Percentiles rank a stretch among this genome's conserved stretches.
These are phyloP conservation scores for Lignosus rhinocerotis DNA, from an alignment of 1,284 basidiomycete genomes.

Conservation along the genomic window DNA sequence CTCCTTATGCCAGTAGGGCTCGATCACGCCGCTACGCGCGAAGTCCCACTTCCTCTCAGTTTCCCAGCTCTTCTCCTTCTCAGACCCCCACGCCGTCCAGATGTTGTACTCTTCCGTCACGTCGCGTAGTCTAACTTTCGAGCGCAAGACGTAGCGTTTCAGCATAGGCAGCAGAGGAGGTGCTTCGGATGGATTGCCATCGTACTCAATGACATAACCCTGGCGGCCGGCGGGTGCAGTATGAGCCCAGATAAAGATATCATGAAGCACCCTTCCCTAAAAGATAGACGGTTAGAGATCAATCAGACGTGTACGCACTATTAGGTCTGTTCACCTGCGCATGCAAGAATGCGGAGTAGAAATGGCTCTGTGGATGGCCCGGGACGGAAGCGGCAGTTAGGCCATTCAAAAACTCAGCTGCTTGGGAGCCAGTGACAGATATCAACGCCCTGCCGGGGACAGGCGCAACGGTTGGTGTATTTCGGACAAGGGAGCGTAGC, in stretches of 20 bases:
- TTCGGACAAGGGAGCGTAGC: constrained; percentile 46
- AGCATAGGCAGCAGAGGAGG: constrained; percentile 65
- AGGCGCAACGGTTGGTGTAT: constrained; percentile 59
- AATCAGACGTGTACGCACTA: constrained; percentile 2
- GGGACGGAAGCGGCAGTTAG: constrained; percentile 69
- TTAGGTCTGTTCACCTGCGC: constrained; percentile 64
- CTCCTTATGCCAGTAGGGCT: constrained; percentile 60
- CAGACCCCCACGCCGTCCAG: constrained; percentile 78
- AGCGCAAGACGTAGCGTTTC: constrained; percentile 86
- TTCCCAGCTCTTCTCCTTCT: constrained; percentile 39
- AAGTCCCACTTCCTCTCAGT: constrained; percentile 50
- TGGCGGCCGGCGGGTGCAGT: constrained; percentile 46
- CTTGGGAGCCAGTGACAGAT: constrained; percentile 81
- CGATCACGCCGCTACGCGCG: constrained; percentile 64
- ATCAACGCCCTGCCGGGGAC: constrained; percentile 69
- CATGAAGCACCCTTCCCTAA: constrained; percentile 89
- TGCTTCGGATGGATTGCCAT: constrained; percentile 55
- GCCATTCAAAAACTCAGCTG: constrained; percentile 87
- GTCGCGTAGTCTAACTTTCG: constrained; percentile 84
- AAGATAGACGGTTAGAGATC: neutral
- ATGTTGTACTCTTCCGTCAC: constrained; percentile 76
- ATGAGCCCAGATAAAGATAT: constrained; percentile 82
- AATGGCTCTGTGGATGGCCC: constrained; percentile 49
- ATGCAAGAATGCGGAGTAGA: constrained; percentile 84
- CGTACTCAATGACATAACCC: constrained; percentile 77